Base-by-base conservation (phyloP, 2,329 filamentous ascomycete genomes). In the Parastagonospora nodorum region DNA sequence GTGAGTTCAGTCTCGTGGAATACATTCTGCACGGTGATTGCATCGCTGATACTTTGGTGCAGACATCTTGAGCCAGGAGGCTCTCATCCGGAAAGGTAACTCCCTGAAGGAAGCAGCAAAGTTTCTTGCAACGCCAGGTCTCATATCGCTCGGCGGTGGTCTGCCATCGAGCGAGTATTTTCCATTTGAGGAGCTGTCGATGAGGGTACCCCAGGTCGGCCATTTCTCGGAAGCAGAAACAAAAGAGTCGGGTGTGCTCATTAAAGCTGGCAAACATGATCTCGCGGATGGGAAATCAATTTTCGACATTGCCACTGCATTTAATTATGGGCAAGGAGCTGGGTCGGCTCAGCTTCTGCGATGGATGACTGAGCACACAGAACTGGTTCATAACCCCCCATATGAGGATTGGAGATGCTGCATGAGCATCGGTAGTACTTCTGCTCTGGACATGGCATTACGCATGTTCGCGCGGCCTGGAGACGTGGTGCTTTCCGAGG, bases 351-450 rank as follows among this genome's bases (percentile, higher is more conserved):
- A 96, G 76, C 80, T 99, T 73, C 78, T 97, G 56, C 87, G 94
- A 53, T 97, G 89, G 77, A 81, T 97, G 43, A 95, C 92, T 0
- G 94, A 99, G 78, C 94, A 97, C 75, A 96, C 92, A 0, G 93
- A 99, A 77, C 85, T 97, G 48, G 86, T 96, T 12, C 90, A 91
- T 74, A 82, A 85, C 54, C 92, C 93, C 12, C 90, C 90, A 0
- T 97, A 97, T 71, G 82, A 87, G 14, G 92, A 99, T 77, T 99
- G 94, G 94, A 82, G 84, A 58, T 90, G 90, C 64, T 87, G 86
- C 47, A 81, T 97, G 77, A 92, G 87, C 2, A 84, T 93, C 35
- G 94, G 93, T 45, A 94, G 87, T 74, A 97, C 94, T 0, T 90
- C 86, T 19, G 88, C 90, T 0, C 82, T 96, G 59, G 94, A 97